These are phyloP conservation scores for Termitomyces sp. DNA, from an alignment of 768 basidiomycete species.

Conservation along the genomic window DNA sequence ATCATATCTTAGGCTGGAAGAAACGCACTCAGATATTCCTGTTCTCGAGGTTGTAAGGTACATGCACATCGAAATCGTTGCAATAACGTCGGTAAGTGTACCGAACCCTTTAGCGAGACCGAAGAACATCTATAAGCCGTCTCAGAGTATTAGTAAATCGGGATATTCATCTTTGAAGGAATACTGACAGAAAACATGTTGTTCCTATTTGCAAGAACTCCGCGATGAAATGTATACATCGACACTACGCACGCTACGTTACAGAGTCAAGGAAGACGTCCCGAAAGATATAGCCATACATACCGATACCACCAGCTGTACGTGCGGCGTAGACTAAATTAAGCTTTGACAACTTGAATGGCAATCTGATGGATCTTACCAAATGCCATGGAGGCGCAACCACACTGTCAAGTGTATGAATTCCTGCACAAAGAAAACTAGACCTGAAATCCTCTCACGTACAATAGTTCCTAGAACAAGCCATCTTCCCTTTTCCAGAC, in stretches of 20 bases:
- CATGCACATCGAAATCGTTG: constrained; percentile 38
- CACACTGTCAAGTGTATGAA: constrained; percentile 11
- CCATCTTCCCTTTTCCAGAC: constrained; percentile 19
- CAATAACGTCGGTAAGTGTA: constrained; percentile 36
- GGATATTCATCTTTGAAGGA: background rate
- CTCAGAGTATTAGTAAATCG: background rate
- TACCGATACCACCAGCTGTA: constrained; percentile 24
- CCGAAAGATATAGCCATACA: background rate
- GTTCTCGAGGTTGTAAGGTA: constrained; percentile 31
- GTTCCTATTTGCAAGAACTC: constrained; percentile 25
- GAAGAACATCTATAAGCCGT: constrained; percentile 30
- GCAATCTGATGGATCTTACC: constrained; percentile 14
- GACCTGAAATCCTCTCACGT: constrained; percentile 8
- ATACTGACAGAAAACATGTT: constrained; percentile 22
- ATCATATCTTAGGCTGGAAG: background rate
- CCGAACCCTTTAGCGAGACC: constrained; percentile 40
- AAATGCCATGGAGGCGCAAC: constrained; percentile 23
- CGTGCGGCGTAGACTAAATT: background rate
- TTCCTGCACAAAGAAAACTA: background rate
- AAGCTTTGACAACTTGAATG: background rate
- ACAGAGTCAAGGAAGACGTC: background rate
- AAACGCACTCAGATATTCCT: constrained; percentile 30
- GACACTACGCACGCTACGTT: constrained; percentile 24
- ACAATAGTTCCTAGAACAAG: constrained; percentile 24
- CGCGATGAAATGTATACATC: constrained; percentile 32